These are phyloP conservation scores for Trametes cubensis DNA, from an alignment of 768 basidiomycete species.

Conservation along the genomic window DNA sequence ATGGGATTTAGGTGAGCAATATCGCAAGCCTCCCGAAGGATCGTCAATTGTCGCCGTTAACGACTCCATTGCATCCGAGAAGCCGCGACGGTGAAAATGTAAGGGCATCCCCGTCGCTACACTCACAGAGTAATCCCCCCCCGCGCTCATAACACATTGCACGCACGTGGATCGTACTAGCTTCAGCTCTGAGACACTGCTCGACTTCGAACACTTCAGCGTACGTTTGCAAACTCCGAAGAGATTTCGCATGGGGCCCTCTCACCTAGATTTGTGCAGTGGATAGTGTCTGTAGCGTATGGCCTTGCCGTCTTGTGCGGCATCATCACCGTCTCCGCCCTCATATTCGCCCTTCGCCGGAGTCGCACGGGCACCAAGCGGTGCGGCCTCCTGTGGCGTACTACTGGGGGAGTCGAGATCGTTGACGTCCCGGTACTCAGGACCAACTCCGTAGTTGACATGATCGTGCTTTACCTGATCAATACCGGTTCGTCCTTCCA, in stretches of 20 bases:
- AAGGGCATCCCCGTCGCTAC: too few species aligned
- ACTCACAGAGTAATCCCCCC: too few species aligned
- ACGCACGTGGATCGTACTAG: too few species aligned
- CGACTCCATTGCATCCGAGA: too few species aligned
- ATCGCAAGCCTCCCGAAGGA: too few species aligned
- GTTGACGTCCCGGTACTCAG: not conserved
- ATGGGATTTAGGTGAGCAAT: too few species aligned
- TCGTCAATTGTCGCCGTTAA: too few species aligned
- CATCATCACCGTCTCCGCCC: not conserved
- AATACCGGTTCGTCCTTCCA: not conserved
- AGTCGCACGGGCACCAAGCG: not conserved
- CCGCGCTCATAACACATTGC: too few species aligned
- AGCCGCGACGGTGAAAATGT: too few species aligned
- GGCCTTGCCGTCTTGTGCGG: not conserved
- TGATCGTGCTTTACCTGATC: slow-evolving; percentile 1
- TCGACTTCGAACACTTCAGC: not conserved
- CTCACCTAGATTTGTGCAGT: not conserved
- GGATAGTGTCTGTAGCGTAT: not conserved
- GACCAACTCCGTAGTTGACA: slow-evolving; percentile 2
- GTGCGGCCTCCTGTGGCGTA: not conserved
- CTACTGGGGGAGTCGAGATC: not conserved
- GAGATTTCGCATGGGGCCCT: too few species aligned
- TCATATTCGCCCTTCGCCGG: not conserved
- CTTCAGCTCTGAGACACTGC: not conserved
- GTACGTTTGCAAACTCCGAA: too few species aligned